phyloP scores from a whole-genome alignment of 2,329 filamentous ascomycete species.

The Fusarium austroafricanum region DNA sequence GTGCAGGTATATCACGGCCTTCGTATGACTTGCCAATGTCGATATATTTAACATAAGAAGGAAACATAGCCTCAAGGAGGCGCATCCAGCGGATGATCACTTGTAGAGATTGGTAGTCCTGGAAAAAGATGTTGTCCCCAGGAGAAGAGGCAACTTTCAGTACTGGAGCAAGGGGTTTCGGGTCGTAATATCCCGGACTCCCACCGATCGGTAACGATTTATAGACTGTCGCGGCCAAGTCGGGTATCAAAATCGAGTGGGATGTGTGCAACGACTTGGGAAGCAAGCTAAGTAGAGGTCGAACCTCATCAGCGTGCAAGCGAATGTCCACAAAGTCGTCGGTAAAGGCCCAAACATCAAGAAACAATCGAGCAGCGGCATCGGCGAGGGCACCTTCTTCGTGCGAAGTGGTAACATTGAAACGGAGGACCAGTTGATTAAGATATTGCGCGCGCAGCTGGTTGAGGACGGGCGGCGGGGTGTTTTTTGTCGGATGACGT shows the following conservation, averaged over 20 bases:
- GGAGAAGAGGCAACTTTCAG: conserved; percentile 50
- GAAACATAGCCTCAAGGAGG: conserved; percentile 89
- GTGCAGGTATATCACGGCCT: conserved; percentile 84
- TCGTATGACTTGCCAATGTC: conserved; percentile 88
- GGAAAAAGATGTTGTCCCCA: conserved; percentile 85
- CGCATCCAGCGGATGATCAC: conserved; percentile 92
- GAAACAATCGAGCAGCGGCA: conserved; percentile 78
- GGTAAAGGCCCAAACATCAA: conserved; percentile 92
- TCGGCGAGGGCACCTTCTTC: conserved; percentile 79
- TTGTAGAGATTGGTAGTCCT: conserved; percentile 88
- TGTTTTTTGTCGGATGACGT: conserved; percentile 51
- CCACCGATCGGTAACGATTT: conserved; percentile 55
- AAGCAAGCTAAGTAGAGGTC: conserved; percentile 81
- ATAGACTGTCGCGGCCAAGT: conserved; percentile 81
- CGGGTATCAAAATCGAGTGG: conserved; percentile 81
- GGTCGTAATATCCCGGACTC: conserved; percentile 26
- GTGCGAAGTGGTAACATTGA: conserved; percentile 76
- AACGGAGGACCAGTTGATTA: conserved; percentile 88
- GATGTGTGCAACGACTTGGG: conserved; percentile 77
- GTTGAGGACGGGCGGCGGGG: conserved; percentile 43
- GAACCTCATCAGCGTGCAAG: conserved; percentile 78
- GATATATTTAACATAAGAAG: conserved; percentile 78
- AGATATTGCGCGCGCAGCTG: conserved; percentile 68
- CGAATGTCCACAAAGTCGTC: conserved; percentile 87
- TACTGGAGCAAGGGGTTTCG: conserved; percentile 47